Conservation (phyloP, 1,284 basidiomycete genomes). For the Porodaedalea pini region DNA sequence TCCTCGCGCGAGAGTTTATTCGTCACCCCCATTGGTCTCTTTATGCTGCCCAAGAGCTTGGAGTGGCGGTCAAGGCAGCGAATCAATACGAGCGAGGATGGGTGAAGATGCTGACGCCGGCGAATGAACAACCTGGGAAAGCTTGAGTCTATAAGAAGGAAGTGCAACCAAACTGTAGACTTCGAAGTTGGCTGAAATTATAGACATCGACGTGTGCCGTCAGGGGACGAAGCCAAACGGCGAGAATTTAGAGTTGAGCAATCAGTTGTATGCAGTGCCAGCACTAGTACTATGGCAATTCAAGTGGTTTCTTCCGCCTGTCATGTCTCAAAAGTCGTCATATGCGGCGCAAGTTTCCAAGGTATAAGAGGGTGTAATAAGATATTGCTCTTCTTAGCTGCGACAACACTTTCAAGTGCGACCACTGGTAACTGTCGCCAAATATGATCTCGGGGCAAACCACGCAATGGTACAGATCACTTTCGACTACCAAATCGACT, state of each 20-base stretch:
- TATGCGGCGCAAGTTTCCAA: conserved; percentile 65
- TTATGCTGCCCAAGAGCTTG: conserved; percentile 52
- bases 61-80: conserved; percentile 56
- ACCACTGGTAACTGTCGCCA: no score
- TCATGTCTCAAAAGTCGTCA: conserved; percentile 44
- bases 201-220: conserved; percentile 1
- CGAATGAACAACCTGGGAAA: neutral
- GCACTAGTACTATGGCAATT: neutral
- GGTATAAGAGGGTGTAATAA: no score
- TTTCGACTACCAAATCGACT: no score
- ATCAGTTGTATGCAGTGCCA: neutral
- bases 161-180: neutral
- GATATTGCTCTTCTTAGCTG: no score
- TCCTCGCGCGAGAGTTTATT: conserved; percentile 64
- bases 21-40: conserved; percentile 57
- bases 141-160: no score
- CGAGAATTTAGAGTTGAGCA: neutral
- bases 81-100: conserved; percentile 66
- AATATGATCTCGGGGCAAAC: no score
- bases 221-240: neutral
- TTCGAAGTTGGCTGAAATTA: neutral
- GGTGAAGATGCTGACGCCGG: conserved; percentile 41
- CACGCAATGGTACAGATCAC: no score
- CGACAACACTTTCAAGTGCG: no score
- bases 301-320: no score